Evolutionary conservation across 306 rosid genomes (phyloP).

Genomic region (Canavalia ensiformis): DNA sequence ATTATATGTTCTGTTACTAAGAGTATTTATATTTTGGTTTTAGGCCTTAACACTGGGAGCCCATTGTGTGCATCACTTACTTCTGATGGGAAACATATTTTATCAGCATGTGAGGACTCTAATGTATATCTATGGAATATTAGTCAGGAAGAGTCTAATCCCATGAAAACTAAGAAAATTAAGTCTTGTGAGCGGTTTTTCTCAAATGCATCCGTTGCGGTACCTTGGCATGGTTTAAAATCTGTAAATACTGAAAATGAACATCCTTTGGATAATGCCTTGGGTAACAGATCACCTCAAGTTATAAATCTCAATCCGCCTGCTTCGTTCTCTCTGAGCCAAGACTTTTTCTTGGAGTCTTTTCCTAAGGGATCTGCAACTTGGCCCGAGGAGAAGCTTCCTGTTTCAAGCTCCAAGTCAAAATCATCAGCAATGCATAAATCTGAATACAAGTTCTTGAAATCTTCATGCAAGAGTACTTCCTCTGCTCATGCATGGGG

Average conservation of each 20-base stretch:
- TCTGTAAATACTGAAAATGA: constrained; percentile 51
- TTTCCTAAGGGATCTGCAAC: constrained; percentile 93
- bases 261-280: constrained; percentile 48
- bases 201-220: constrained; percentile 65
- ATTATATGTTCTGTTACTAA: constrained; percentile 43
- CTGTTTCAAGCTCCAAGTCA: constrained; percentile 61
- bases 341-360: constrained; percentile 75
- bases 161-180: constrained; percentile 53
- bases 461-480: constrained; percentile 80
- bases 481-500: constrained; percentile 88
- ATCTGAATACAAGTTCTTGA: constrained; percentile 83
- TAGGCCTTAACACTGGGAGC: constrained; percentile 71
- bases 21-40: constrained; percentile 45
- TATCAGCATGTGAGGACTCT: constrained; percentile 90
- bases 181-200: constrained; percentile 62
- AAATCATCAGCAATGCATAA: constrained; percentile 61
- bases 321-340: constrained; percentile 70
- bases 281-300: constrained; percentile 54
- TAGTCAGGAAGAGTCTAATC: constrained; percentile 51
- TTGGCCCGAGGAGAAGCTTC: constrained; percentile 99
- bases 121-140: constrained; percentile 87
- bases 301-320: constrained; percentile 56
- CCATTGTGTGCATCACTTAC: constrained; percentile 77
- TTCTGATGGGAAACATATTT: constrained; percentile 90
- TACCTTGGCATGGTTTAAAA: constrained; percentile 71